Evolutionary conservation across 306 rosid genomes (phyloP).

Genomic region (Acacia acuminata): DNA sequence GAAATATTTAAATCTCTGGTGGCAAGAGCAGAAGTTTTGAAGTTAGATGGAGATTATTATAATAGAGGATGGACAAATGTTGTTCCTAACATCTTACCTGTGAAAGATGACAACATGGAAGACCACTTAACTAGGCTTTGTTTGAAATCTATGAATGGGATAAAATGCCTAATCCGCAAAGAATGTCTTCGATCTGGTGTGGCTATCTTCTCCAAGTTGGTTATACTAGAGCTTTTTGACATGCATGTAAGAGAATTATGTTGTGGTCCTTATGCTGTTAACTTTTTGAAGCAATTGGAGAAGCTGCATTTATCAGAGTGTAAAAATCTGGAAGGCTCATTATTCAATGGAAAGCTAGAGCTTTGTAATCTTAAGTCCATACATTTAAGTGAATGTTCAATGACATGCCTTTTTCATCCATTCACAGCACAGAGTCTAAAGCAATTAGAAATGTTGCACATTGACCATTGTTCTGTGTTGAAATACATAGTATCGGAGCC

Average conservation of each 20-base stretch:
- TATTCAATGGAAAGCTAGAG: neutral
- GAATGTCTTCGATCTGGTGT: neutral
- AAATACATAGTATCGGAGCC: too few species aligned
- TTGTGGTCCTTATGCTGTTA: neutral
- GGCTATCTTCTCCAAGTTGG: constrained; percentile 16
- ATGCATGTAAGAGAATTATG: neutral
- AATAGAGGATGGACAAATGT: neutral
- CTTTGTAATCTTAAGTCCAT: neutral
- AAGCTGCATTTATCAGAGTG: rapidly evolving
- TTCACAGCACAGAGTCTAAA: constrained; percentile 8
- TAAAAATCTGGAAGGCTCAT: neutral
- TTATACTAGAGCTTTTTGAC: rapidly evolving
- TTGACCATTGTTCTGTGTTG: too few species aligned
- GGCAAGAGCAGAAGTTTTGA: constrained; percentile 3
- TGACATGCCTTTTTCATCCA: neutral
- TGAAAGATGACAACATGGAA: neutral
- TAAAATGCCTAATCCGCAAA: constrained; percentile 12
- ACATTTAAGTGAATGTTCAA: rapidly evolving
- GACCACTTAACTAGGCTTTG: neutral
- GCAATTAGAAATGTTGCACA: too few species aligned
- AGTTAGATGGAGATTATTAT: neutral
- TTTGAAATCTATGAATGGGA: neutral
- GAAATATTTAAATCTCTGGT: neutral
- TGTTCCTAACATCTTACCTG: constrained; percentile 18
- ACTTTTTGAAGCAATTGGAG: neutral